Conservation (phyloP, 129 eudicot species). For the Apium graveolens region DNA sequence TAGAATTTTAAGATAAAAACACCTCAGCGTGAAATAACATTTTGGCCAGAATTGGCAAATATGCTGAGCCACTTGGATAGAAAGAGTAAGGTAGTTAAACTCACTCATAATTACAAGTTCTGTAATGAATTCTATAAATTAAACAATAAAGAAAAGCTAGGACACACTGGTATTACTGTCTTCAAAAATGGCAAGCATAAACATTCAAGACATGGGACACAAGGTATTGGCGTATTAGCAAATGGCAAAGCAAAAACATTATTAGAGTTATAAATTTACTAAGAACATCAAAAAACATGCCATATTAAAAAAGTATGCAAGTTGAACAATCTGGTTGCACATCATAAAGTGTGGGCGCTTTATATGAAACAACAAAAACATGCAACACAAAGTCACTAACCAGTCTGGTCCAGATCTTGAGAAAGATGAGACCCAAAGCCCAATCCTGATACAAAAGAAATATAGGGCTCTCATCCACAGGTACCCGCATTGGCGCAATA, state of each 20-base stretch:
- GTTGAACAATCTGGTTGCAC: too few species aligned
- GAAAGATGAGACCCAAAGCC: slow-evolving; percentile 87
- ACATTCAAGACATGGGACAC: too few species aligned
- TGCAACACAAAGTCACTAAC: slow-evolving; percentile 33
- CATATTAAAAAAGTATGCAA: neutral
- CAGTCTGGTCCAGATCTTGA: slow-evolving; percentile 93
- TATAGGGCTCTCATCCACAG: slow-evolving; percentile 87
- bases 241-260: too few species aligned
- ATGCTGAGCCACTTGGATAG: neutral
- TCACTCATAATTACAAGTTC: neutral
- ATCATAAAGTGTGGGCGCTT: too few species aligned
- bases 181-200: too few species aligned
- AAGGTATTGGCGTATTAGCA: too few species aligned
- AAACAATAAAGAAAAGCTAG: neutral
- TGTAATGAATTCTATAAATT: neutral
- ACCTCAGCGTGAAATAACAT: neutral
- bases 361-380: too few species aligned
- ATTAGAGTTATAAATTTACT: neutral
- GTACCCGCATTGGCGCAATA: slow-evolving; percentile 89
- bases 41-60: neutral
- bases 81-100: neutral
- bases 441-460: slow-evolving; percentile 91
- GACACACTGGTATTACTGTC: too few species aligned
- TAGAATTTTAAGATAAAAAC: too few species aligned
- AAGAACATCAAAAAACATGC: neutral